Conservation (phyloP, 192 early-diverging fungal species). For the Coemansia sp. region DNA sequence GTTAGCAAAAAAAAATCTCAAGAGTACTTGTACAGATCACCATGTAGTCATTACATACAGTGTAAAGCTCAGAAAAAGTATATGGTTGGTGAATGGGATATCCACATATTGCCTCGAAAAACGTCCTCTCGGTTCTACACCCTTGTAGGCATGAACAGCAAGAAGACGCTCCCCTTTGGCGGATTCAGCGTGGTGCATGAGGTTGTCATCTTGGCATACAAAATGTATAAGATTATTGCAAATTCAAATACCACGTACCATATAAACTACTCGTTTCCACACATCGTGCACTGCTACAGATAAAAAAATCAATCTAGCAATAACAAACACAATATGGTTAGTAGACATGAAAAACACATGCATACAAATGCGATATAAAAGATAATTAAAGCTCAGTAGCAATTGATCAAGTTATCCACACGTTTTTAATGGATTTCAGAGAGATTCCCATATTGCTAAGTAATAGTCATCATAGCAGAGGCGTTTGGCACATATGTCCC, state of each 20-base stretch:
- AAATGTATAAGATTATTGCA: not conserved
- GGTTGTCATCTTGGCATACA: slow-evolving; percentile 48
- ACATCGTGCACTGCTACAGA: not conserved
- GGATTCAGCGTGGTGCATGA: slow-evolving; percentile 57
- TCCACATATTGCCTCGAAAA: slow-evolving; percentile 18
- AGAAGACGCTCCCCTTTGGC: not conserved
- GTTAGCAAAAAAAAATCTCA: not conserved
- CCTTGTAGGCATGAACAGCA: slow-evolving; percentile 8
- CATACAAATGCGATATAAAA: not conserved
- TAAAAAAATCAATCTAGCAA: not conserved
- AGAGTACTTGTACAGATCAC: not conserved
- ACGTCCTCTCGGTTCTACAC: not conserved
- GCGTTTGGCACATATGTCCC: not conserved
- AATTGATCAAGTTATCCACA: slow-evolving; percentile 29
- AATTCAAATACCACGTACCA: not conserved
- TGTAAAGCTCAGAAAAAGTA: slow-evolving; percentile 17
- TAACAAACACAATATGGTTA: not conserved
- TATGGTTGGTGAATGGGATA: slow-evolving; percentile 22
- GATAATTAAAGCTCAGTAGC: slow-evolving; percentile 11
- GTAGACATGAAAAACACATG: not conserved
- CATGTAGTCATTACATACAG: not conserved
- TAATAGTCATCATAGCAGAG: slow-evolving; percentile 15
- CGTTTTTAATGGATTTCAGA: slow-evolving; percentile 22
- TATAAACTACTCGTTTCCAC: slow-evolving; percentile 2
- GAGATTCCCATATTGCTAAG: slow-evolving; percentile 31